A percentile compares a stretch with the other conserved stretches of the same genome.
Evolutionary conservation across 1,139 yeast genomes (phyloP).

Genomic region (Protomyces inundatus): DNA sequence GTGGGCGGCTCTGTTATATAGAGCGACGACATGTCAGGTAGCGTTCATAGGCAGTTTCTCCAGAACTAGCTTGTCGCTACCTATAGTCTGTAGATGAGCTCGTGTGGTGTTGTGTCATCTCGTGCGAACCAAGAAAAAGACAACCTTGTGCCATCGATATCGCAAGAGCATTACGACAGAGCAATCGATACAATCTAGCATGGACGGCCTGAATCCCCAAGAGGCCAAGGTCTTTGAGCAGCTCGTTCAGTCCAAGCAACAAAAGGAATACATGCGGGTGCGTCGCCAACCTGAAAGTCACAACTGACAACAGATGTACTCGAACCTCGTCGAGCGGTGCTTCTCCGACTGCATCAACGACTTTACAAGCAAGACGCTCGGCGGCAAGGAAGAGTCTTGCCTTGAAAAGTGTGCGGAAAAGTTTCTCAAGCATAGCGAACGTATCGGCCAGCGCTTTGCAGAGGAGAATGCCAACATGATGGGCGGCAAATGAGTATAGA

Average conservation of each 20-base stretch:
- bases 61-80: too few species aligned
- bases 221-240: conserved; percentile 96
- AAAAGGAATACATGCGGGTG: conserved; percentile 62
- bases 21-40: conserved; percentile 3
- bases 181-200: conserved; percentile 23
- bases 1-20: conserved; percentile 23
- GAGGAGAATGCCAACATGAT: conserved; percentile 55
- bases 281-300: conserved; percentile 15
- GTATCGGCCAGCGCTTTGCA: conserved; percentile 98
- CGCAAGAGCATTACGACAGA: too few species aligned
- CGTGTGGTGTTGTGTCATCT: too few species aligned
- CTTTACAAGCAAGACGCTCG: conserved; percentile 84
- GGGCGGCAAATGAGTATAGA: background rate
- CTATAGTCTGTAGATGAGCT: too few species aligned
- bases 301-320: conserved; percentile 50
- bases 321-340: conserved; percentile 92
- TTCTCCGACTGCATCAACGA: conserved; percentile 96
- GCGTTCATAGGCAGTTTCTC: background rate
- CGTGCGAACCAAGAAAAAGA: too few species aligned
- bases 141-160: too few species aligned
- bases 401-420: conserved; percentile 90
- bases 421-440: conserved; percentile 95
- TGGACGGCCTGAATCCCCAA: conserved; percentile 58
- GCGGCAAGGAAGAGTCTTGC: conserved; percentile 78
- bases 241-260: conserved; percentile 93